These are phyloP conservation scores for Calophaca sinica DNA, from an alignment of 306 rosid species.

Conservation along the genomic window DNA sequence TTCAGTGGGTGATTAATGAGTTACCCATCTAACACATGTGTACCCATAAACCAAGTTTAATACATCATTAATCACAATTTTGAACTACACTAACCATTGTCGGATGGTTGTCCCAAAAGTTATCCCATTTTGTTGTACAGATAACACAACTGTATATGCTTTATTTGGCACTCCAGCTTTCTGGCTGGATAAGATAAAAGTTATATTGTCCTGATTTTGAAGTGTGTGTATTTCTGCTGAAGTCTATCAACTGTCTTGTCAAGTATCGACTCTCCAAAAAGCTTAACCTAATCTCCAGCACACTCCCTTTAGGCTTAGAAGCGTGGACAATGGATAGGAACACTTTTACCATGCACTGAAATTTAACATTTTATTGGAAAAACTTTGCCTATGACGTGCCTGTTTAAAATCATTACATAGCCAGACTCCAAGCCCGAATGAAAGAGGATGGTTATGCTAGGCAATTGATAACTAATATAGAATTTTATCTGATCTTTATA, in stretches of 20 bases:
- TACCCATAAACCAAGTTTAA: too few relatives aligned
- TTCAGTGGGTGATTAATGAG: too few relatives aligned
- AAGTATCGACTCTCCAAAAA: neutral
- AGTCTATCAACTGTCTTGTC: slow-evolving; percentile 13
- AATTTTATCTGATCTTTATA: too few relatives aligned
- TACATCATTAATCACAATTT: too few relatives aligned
- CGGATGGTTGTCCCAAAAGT: too few relatives aligned
- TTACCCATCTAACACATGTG: too few relatives aligned
- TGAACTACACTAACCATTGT: too few relatives aligned
- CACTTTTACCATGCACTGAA: slow-evolving; percentile 10
- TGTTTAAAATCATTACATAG: neutral
- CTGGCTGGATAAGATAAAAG: slow-evolving; percentile 4
- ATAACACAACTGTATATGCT: neutral
- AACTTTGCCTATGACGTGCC: neutral
- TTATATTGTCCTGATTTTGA: neutral
- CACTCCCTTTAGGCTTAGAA: neutral
- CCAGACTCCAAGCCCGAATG: neutral
- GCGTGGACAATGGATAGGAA: neutral
- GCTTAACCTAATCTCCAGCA: neutral
- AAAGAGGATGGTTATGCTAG: neutral
- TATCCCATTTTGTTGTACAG: too few relatives aligned
- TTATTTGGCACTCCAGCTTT: neutral
- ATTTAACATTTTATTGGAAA: slow-evolving; percentile 1
- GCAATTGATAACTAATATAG: too few relatives aligned
- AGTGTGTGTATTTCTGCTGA: neutral